Evolutionary conservation across 768 basidiomycete species (phyloP).

Genomic region (Agaricus subrufescens): DNA sequence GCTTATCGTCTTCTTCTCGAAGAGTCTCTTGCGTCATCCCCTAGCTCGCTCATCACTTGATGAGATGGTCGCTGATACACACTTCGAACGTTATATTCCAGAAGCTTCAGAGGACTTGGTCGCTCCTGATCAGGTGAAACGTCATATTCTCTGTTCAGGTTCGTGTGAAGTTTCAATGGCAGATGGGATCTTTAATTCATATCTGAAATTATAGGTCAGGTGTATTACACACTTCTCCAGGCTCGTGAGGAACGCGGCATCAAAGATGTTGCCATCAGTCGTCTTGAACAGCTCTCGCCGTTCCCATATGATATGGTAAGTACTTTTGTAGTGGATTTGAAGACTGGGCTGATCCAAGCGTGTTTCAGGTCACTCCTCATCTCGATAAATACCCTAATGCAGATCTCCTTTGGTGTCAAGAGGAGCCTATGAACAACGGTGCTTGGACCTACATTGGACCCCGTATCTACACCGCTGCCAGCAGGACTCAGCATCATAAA

Average conservation of each 20-base stretch:
- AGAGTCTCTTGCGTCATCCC: slow-evolving; percentile 93
- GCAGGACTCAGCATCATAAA: slow-evolving; percentile 85
- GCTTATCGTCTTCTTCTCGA: slow-evolving; percentile 96
- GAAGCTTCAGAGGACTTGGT: slow-evolving; percentile 74
- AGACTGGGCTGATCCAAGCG: background rate
- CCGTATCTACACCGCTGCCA: slow-evolving; percentile 89
- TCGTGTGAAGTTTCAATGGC: slow-evolving; percentile 9
- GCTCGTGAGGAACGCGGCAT: slow-evolving; percentile 90
- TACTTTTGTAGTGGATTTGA: slow-evolving; percentile 8
- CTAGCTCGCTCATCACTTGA: slow-evolving; percentile 78
- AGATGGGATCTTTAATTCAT: background rate
- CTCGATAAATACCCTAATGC: slow-evolving; percentile 97
- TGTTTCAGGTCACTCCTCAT: slow-evolving; percentile 77
- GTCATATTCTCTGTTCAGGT: slow-evolving; percentile 90
- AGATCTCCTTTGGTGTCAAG: slow-evolving; percentile 91
- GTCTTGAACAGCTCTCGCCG: slow-evolving; percentile 93
- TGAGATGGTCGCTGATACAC: slow-evolving; percentile 85
- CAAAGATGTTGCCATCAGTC: slow-evolving; percentile 90
- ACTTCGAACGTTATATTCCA: slow-evolving; percentile 92
- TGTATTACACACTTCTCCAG: slow-evolving; percentile 84
- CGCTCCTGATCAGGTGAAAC: slow-evolving; percentile 79
- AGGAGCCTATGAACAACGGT: slow-evolving; percentile 96
- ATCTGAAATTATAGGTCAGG: slow-evolving; percentile 61
- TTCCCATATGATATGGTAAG: slow-evolving; percentile 93
- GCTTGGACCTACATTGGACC: slow-evolving; percentile 96